These are phyloP conservation scores for Moricandia moricandioides DNA, from an alignment of 345 rosid genomes.

Conservation along the genomic window DNA sequence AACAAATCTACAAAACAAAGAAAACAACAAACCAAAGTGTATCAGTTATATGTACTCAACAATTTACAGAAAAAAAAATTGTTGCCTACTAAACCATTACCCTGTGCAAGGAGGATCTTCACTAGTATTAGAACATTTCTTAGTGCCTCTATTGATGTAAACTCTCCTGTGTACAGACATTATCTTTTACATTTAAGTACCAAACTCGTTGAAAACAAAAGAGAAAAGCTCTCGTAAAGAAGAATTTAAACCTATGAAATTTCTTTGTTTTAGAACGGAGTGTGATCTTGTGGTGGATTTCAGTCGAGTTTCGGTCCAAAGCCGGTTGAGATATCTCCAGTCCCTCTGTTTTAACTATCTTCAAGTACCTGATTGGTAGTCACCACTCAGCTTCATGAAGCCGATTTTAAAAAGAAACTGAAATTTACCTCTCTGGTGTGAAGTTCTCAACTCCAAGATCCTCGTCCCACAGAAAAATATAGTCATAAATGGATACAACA, in stretches of 20 bases:
- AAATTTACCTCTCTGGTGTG: conserved; percentile 62
- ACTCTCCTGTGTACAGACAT: conserved; percentile 33
- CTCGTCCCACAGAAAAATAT: conserved; percentile 96
- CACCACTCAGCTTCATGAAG: background rate
- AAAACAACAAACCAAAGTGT: background rate
- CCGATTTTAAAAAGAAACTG: conserved; percentile 26
- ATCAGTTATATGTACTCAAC: background rate
- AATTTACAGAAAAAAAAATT: background rate
- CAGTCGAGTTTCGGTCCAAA: conserved; percentile 84
- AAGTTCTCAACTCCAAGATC: conserved; percentile 88
- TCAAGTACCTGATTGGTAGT: conserved; percentile 54
- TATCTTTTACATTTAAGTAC: conserved; percentile 11
- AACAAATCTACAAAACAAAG: conserved; percentile 59
- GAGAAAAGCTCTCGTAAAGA: background rate
- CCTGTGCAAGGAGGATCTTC: conserved; percentile 98
- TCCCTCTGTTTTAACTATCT: conserved; percentile 71
- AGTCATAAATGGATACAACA: conserved; percentile 76
- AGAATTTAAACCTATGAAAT: conserved; percentile 55
- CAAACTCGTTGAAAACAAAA: conserved; percentile 1
- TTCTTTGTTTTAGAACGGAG: conserved; percentile 70
- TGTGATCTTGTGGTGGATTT: conserved; percentile 91
- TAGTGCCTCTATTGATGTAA: conserved; percentile 22
- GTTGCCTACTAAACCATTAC: conserved; percentile 41
- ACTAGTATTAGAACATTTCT: conserved; percentile 64
- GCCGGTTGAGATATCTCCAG: conserved; percentile 99